Evolutionary conservation across 2,329 filamentous ascomycete genomes (phyloP).

Genomic region (Cladosporium cucumerinum): DNA sequence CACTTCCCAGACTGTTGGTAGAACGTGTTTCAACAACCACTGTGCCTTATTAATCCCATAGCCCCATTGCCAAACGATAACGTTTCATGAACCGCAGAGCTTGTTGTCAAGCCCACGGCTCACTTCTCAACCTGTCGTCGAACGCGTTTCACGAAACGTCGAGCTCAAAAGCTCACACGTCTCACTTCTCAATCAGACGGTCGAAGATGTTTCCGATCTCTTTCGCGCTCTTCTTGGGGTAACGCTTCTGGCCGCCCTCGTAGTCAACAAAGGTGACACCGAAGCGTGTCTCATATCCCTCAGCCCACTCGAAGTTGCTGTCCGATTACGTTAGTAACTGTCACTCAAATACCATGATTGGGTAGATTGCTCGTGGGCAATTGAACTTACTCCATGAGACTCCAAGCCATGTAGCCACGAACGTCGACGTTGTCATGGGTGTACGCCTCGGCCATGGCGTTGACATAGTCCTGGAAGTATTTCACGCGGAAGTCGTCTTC

Average conservation of each 20-base stretch:
- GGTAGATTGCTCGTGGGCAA: not conserved
- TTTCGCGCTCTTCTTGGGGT: conserved; percentile 80
- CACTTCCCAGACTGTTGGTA: not conserved
- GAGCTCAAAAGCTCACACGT: not conserved
- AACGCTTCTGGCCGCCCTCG: conserved; percentile 70
- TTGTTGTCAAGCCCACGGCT: not conserved
- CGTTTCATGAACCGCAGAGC: not conserved
- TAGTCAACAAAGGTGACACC: conserved; percentile 84
- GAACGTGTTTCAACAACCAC: not conserved
- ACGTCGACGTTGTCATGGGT: conserved; percentile 73
- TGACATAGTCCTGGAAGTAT: conserved; percentile 76
- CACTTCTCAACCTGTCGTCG: not conserved
- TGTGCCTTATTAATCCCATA: not conserved
- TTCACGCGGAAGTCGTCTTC: conserved; percentile 77
- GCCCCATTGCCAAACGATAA: not conserved
- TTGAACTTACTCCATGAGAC: conserved; percentile 67
- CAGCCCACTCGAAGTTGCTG: conserved; percentile 86
- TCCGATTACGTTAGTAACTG: conserved; percentile 13
- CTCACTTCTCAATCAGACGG: conserved; percentile 4
- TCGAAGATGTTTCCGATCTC: conserved; percentile 48
- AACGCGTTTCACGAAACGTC: not conserved
- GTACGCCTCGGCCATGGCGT: conserved; percentile 70
- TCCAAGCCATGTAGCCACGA: conserved; percentile 80
- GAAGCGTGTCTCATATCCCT: conserved; percentile 82
- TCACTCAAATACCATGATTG: not conserved